Base-by-base conservation (phyloP, 2,329 filamentous ascomycete genomes). In the Xylariaceae sp. region DNA sequence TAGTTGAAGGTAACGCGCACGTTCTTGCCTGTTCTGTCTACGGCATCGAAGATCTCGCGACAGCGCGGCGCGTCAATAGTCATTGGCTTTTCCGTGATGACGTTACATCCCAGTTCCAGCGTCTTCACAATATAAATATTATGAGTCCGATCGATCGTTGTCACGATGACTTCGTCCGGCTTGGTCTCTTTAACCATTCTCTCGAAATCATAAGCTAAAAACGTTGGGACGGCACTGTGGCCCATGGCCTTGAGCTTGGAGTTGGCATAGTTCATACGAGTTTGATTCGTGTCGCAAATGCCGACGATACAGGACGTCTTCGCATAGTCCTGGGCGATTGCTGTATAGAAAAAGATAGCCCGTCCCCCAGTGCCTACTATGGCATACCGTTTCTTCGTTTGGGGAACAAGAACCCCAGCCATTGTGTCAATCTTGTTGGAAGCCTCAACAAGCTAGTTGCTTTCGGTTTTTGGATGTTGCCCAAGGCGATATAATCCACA, bases 1-100 rank as follows among this genome's bases (percentile, higher is more conserved):
- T 87, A 87, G 72, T 87, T 87, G 76, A 87, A 87, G 0, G 82
- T 82, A 0, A 87, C 84, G 14, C 84, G 78, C 3, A 87, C 76
- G 34, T 77, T 75, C 11, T 72, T 70, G 2, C 75, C 74, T 0
- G 81, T 83, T 16, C 77, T 73, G 47, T 81, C 76, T 14, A 83
- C 83, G 11, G 82, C 80, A 60, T 78, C 75, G 60, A 86, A 78
- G 56, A 87, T 87, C 46, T 78, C 75, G 6, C 71, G 74, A 69
- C 82, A 85, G 7, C 82, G 78, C 1, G 78, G 75, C 0, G 76
- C 81, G 64, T 87, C 83, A 63, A 86, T 82, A 0, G 85, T 87
- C 84, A 87, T 87, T 4, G 84, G 85, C 69, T 87, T 87, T 65
- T 87, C 84, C 0, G 82, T 87, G n/a, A 87, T 75, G 0, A 86